phyloP scores from a whole-genome alignment of 805 yeast genomes.

The Candida koratica region DNA sequence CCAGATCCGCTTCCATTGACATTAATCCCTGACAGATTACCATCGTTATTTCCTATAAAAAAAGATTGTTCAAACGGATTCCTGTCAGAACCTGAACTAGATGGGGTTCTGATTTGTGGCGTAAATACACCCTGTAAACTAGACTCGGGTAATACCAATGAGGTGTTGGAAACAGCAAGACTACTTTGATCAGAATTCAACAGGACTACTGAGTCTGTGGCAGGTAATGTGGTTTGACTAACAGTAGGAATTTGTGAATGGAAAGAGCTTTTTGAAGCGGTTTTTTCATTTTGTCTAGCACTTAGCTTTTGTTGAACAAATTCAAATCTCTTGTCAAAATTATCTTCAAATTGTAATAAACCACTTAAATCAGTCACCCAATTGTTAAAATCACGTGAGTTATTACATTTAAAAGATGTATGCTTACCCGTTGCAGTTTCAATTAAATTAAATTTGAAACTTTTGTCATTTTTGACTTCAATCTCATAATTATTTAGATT shows the following conservation, averaged over 20 bases:
- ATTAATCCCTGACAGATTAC: neutral
- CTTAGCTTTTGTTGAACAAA: constrained; percentile 42
- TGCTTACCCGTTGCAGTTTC: constrained; percentile 27
- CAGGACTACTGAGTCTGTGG: neutral
- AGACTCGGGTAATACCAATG: constrained; percentile 4
- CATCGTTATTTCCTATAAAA: neutral
- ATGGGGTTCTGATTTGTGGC: constrained; percentile 35
- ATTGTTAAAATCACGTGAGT: constrained; percentile 39
- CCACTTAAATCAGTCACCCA: constrained; percentile 58
- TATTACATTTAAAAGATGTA: constrained; percentile 43
- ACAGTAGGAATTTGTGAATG: constrained; percentile 3
- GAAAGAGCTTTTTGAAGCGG: constrained; percentile 5
- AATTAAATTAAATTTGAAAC: constrained; percentile 32
- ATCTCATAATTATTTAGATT: constrained; percentile 37
- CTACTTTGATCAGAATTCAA: neutral
- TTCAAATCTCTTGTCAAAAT: constrained; percentile 48
- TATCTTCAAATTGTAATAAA: constrained; percentile 42
- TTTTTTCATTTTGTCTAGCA: constrained; percentile 11
- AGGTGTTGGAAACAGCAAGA: neutral
- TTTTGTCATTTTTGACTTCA: constrained; percentile 28
- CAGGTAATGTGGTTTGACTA: constrained; percentile 1
- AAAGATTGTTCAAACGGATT: constrained; percentile 36
- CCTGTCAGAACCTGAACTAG: constrained; percentile 22
- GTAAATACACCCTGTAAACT: constrained; percentile 37
- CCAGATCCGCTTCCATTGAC: constrained; percentile 1